Conservation (phyloP, 352 stramenopile genomes). For the Pythium rishiriense region DNA sequence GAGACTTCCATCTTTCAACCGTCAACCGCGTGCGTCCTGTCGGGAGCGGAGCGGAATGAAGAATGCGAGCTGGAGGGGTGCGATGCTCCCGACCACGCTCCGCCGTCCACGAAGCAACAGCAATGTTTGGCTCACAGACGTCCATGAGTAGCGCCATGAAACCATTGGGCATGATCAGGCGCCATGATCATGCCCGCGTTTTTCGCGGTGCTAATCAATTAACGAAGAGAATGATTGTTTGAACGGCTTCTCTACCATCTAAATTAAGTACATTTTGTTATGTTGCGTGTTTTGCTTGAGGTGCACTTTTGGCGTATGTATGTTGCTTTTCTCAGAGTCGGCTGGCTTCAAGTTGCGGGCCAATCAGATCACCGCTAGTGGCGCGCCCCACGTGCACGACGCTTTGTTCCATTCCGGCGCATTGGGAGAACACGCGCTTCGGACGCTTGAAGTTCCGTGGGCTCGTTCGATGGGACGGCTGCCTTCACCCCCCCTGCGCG, state of each 20-base stretch:
- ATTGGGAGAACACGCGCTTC: neutral
- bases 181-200: neutral
- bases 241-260: neutral
- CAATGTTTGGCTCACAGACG: no score
- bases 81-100: neutral
- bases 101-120: neutral
- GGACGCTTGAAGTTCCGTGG: slow-evolving; percentile 6
- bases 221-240: neutral
- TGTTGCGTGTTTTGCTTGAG: neutral
- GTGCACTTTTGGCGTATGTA: neutral
- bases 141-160: neutral
- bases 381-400: slow-evolving; percentile 4
- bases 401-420: slow-evolving; percentile 7
- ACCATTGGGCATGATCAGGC: neutral
- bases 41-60: neutral
- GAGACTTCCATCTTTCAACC: slow-evolving; percentile 42
- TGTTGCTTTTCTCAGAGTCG: neutral
- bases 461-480: neutral
- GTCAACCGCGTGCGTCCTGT: neutral
- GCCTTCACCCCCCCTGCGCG: neutral
- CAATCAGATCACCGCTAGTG: slow-evolving; percentile 7
- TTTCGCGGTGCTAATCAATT: neutral
- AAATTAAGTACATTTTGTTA: neutral
- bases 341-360: slow-evolving; percentile 14
- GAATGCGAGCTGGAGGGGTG: neutral